Base-by-base conservation (phyloP, 352 stramenopile species). In the Pythium sp. region DNA sequence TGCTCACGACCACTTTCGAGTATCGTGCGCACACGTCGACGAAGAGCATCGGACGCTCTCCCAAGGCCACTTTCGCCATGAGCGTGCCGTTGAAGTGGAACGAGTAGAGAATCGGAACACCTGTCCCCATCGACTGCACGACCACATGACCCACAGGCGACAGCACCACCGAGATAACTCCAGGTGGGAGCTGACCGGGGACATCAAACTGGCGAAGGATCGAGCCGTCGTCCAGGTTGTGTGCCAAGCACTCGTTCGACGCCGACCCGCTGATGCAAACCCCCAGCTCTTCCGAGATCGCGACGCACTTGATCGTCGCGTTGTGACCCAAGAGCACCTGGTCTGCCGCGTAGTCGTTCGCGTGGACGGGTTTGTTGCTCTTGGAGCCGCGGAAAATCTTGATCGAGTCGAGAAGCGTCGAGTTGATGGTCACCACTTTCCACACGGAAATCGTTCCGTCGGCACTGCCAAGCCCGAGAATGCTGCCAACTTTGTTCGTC, bases 401-500 rank as follows among this genome's bases (percentile, higher is more conserved):
- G 58, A 96, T 75, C 28, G 86, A 86, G 49, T 91, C 78, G 36
- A 96, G 66, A 22, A 93, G 70, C 53, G 81, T 92, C 55, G 79
- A 88, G 28, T 78, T 91, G 49, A 81, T 81, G 43, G 73, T 77
- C 26, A 81, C 79, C 36, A 94, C 73, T 69, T 89, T 91, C 87
- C 88, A 96, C 15, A 94, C 73, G 8, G 84, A 94, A 46, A 96
- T 80, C 11, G 85, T 94, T 26, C 85, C 82, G 65, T 96, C 85
- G 3, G 72, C 74, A 49, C 83, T 84, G 2, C 84, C 84, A 7
- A 94, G 68, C 1, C 75, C 77, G 9, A 93, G 69, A 38, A 90
- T 68, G 2, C 76, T 77, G 28, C 80, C 78, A 2, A 77, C 74
- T 5, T 72, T 69, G 62, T 75, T 92, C 24, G 77, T 81, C 18